Percentiles rank a stretch among this genome's conserved stretches.
phyloP scores from a whole-genome alignment of 192 early-diverging fungal species.

The Gryganskiella cystojenkinii region DNA sequence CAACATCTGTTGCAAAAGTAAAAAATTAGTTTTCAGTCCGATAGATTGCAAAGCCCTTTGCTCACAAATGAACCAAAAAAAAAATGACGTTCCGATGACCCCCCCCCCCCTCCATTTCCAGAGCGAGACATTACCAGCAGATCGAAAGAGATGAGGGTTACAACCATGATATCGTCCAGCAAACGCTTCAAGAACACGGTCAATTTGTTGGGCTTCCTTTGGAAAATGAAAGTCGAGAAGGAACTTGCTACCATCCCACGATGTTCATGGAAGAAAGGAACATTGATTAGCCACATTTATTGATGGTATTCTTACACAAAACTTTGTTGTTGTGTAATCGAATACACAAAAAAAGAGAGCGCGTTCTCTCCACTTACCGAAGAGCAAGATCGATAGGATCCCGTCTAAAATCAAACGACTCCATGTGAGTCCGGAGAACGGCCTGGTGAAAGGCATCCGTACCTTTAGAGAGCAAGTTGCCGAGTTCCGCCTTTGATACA shows the following conservation, averaged over 20 bases:
- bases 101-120: too few relatives aligned
- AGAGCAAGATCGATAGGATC: slow-evolving; percentile 76
- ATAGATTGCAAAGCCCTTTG: not conserved
- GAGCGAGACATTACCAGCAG: slow-evolving; percentile 42
- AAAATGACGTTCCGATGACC: too few relatives aligned
- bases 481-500: slow-evolving; percentile 62
- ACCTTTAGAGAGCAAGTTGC: slow-evolving; percentile 63
- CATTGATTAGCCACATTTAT: not conserved
- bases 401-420: slow-evolving; percentile 68
- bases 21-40: slow-evolving; percentile 3
- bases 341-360: slow-evolving; percentile 6
- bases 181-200: slow-evolving; percentile 81
- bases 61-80: not conserved
- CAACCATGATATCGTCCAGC: slow-evolving; percentile 75
- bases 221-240: slow-evolving; percentile 79
- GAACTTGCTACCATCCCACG: slow-evolving; percentile 64
- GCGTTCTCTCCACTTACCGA: slow-evolving; percentile 32
- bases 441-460: slow-evolving; percentile 64
- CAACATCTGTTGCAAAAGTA: slow-evolving; percentile 60
- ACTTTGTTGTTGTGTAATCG: not conserved
- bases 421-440: slow-evolving; percentile 68
- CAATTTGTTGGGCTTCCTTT: slow-evolving; percentile 87
- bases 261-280: not conserved
- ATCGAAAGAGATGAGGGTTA: slow-evolving; percentile 72
- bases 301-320: slow-evolving; percentile 5